Evolutionary conservation across 805 yeast species (phyloP).

Genomic region (Yamadazyma endophytica): DNA sequence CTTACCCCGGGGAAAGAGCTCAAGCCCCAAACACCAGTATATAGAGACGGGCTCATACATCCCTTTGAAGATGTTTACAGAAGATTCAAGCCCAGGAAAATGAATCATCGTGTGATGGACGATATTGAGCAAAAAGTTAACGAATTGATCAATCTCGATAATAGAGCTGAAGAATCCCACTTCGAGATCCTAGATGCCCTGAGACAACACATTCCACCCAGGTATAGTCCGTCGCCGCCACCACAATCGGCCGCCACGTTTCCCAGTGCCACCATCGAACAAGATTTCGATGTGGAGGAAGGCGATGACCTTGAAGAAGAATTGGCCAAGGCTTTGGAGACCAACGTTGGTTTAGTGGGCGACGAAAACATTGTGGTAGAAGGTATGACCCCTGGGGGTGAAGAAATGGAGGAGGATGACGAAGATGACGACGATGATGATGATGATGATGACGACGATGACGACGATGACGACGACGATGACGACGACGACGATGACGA

Average conservation of each 20-base stretch:
- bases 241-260: too few relatives aligned
- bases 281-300: constrained; percentile 26
- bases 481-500: constrained; percentile 52
- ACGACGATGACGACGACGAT: constrained; percentile 53
- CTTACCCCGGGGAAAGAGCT: constrained; percentile 31
- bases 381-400: constrained; percentile 4
- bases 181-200: constrained; percentile 68
- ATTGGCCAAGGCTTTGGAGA: constrained; percentile 51
- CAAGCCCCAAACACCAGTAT: constrained; percentile 45
- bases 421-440: constrained; percentile 43
- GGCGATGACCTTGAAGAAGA: constrained; percentile 45
- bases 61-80: constrained; percentile 71
- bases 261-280: too few relatives aligned
- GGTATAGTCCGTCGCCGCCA: constrained; percentile 29
- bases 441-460: constrained; percentile 50
- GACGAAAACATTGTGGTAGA: constrained; percentile 21
- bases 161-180: constrained; percentile 74
- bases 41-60: constrained; percentile 77
- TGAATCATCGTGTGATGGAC: constrained; percentile 68
- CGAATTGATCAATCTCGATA: constrained; percentile 69
- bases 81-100: constrained; percentile 66
- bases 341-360: constrained; percentile 29
- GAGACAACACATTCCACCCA: constrained; percentile 30
- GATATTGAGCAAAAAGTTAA: constrained; percentile 77
- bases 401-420: constrained; percentile 28